These are phyloP conservation scores for Xylariaceae sp. DNA, from an alignment of 2,329 filamentous ascomycete genomes.

Conservation along the genomic window DNA sequence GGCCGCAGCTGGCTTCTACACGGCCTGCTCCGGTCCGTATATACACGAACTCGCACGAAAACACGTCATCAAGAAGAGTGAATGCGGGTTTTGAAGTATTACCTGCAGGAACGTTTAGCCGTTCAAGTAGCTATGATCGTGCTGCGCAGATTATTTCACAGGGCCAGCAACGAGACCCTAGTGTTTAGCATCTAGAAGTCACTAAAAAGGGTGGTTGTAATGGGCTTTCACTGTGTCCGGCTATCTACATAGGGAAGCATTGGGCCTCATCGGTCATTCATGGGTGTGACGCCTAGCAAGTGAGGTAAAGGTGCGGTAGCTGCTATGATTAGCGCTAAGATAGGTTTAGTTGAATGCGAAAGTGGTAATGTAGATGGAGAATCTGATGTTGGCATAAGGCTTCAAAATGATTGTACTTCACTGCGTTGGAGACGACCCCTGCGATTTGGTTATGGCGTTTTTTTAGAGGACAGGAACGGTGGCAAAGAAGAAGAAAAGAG, in stretches of 20 bases:
- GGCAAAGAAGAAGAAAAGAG: too few relatives aligned
- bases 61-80: constrained; percentile 35
- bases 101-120: constrained; percentile 39
- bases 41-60: constrained; percentile 31
- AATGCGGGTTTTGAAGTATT: constrained; percentile 42
- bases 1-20: constrained; percentile 23
- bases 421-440: constrained; percentile 9
- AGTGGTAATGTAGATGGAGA: constrained; percentile 15
- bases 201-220: not conserved
- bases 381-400: constrained; percentile 15
- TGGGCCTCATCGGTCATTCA: not conserved
- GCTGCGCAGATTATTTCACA: not conserved
- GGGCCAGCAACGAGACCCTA: constrained; percentile 8
- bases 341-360: not conserved
- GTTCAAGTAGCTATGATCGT: constrained; percentile 26
- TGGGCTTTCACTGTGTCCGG: not conserved
- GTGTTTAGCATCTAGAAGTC: not conserved
- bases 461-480: not conserved
- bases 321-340: not conserved
- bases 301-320: too few relatives aligned
- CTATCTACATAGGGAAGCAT: not conserved
- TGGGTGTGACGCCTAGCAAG: too few relatives aligned
- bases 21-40: constrained; percentile 35
- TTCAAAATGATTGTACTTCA: not conserved
- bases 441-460: too few relatives aligned